Conservation (phyloP, 768 basidiomycete species). For the Mrakia gelida region DNA sequence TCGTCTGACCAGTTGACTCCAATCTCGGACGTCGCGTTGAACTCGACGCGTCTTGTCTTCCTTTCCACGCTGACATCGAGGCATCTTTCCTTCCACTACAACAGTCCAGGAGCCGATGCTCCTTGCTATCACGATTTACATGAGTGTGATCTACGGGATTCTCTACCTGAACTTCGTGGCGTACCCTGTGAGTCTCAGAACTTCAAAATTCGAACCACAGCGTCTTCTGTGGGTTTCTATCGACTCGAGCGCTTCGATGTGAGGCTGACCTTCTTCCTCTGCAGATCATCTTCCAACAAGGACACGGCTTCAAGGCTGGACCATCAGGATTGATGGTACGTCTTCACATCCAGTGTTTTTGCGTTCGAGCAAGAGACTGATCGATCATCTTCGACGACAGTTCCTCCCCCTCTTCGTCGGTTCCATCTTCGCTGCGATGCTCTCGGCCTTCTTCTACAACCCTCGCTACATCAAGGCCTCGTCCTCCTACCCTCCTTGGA, state of each 20-base stretch:
- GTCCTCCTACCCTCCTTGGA: constrained; percentile 37
- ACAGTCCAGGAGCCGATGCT: constrained; percentile 43
- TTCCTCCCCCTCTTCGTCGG: constrained; percentile 45
- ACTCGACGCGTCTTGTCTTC: no score
- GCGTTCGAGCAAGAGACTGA: background rate
- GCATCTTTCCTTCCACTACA: no score
- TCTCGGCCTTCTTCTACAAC: constrained; percentile 44
- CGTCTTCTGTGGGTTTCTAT: no score
- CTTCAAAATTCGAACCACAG: no score
- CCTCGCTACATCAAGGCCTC: constrained; percentile 42
- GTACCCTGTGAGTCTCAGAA: constrained; percentile 36
- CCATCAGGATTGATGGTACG: constrained; percentile 40
- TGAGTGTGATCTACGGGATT: constrained; percentile 37
- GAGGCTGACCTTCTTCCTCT: no score
- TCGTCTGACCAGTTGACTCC: no score
- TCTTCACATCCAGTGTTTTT: background rate
- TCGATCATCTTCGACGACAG: background rate
- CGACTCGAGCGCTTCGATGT: no score
- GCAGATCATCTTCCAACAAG: constrained; percentile 41
- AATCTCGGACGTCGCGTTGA: no score
- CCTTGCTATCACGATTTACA: constrained; percentile 44
- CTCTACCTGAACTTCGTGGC: constrained; percentile 46
- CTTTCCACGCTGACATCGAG: no score
- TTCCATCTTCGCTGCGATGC: constrained; percentile 37
- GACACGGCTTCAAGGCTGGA: constrained; percentile 43